Conservation (phyloP, 768 basidiomycete genomes). For the Leucosporidium creatinivorum region DNA sequence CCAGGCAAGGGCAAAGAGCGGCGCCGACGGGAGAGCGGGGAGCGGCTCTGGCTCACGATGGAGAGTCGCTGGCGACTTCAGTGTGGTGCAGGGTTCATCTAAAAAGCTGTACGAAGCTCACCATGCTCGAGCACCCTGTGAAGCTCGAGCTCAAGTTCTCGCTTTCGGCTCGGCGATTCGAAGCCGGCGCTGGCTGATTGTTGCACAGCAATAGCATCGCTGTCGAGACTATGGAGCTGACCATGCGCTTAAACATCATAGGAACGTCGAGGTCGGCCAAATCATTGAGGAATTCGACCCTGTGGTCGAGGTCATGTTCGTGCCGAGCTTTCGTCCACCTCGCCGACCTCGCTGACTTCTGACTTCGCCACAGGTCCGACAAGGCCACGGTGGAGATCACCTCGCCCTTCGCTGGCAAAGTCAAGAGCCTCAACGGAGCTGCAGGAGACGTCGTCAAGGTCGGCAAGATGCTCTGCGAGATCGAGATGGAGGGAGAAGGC, state of each 20-base stretch:
- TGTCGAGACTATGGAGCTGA: no score
- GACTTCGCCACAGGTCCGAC: slow-evolving; percentile 55
- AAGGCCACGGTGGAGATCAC: slow-evolving; percentile 89
- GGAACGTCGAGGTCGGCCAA: slow-evolving; percentile 56
- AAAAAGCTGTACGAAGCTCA: no score
- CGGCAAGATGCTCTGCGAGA: slow-evolving; percentile 63
- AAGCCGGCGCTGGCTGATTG: no score
- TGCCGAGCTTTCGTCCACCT: neutral
- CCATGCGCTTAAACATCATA: slow-evolving; percentile 42
- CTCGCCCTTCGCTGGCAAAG: slow-evolving; percentile 68
- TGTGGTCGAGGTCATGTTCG: slow-evolving; percentile 59
- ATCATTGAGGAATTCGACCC: slow-evolving; percentile 55
- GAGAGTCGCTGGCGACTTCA: neutral
- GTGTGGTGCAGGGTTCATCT: neutral
- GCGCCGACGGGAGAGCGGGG: no score
- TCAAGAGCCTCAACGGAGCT: slow-evolving; percentile 64
- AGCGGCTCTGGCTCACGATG: no score
- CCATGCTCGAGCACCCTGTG: no score
- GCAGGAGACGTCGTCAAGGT: slow-evolving; percentile 73
- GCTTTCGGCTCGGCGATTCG: no score
- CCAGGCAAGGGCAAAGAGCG: no score
- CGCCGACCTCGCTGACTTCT: neutral
- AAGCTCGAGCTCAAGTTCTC: no score
- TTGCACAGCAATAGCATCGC: no score
- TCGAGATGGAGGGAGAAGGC: slow-evolving; percentile 50